These are phyloP conservation scores for Cyclotella atomus DNA, from an alignment of 108 stramenopile species.

Conservation along the genomic window DNA sequence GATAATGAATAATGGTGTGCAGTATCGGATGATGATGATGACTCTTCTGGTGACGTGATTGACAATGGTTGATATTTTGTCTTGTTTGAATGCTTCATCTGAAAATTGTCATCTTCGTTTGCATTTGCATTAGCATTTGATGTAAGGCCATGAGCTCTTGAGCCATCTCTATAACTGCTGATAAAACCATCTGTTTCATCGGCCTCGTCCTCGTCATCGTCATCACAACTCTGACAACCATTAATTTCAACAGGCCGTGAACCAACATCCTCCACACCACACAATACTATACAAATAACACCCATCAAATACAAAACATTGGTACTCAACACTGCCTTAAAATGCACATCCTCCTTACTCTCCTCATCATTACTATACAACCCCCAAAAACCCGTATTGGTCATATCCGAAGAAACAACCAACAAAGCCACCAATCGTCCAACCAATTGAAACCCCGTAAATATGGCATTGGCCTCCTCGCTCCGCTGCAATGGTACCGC, in stretches of 20 bases:
- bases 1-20: neutral
- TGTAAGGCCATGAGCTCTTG: too few species aligned
- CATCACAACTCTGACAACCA: neutral
- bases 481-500: neutral
- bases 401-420: constrained; percentile 11
- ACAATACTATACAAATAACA: neutral
- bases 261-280: constrained; percentile 6
- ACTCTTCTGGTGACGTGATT: neutral
- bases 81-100: neutral
- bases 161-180: neutral
- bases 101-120: neutral
- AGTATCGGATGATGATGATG: neutral
- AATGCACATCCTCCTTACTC: constrained; percentile 19
- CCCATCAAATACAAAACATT: constrained; percentile 1
- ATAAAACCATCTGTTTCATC: neutral
- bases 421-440: constrained; percentile 13
- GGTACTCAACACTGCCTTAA: constrained; percentile 1
- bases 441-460: constrained; percentile 20
- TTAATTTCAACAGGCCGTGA: neutral
- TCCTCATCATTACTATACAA: too few species aligned
- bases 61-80: constrained; percentile 7
- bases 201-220: neutral
- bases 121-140: neutral
- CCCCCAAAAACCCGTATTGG: constrained; percentile 12
- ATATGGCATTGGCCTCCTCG: constrained; percentile 20